These are phyloP conservation scores for Lactarius tabidus DNA, from an alignment of 768 basidiomycete species.

Conservation along the genomic window DNA sequence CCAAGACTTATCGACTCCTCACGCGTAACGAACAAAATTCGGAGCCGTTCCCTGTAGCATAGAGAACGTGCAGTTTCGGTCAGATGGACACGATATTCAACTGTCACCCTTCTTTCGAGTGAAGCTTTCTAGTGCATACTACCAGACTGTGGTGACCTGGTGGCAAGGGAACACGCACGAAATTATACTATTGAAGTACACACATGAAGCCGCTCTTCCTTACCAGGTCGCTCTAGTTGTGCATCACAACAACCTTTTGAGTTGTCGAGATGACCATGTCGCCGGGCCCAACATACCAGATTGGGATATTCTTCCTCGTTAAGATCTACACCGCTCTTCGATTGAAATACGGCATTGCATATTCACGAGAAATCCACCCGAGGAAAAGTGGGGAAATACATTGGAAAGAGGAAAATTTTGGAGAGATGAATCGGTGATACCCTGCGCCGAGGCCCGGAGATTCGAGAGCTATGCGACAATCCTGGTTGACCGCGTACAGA, in stretches of 20 bases:
- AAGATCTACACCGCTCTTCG: slow-evolving; percentile 8
- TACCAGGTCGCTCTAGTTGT: background rate
- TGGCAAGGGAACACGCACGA: background rate
- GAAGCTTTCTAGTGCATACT: background rate
- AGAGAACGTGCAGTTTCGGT: background rate
- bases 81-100: background rate
- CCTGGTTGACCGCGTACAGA: background rate
- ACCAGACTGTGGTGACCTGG: background rate
- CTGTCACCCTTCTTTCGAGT: background rate
- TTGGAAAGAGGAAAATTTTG: background rate
- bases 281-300: slow-evolving; percentile 14
- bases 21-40: background rate
- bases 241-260: background rate
- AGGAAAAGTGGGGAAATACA: background rate
- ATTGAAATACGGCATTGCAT: background rate
- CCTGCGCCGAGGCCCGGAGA: background rate
- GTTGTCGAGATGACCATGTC: background rate
- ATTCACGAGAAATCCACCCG: background rate
- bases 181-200: background rate
- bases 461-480: background rate
- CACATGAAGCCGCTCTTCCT: background rate
- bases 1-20: no score
- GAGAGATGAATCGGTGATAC: background rate
- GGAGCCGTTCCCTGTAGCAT: background rate
- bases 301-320: slow-evolving; percentile 18